Conservation (phyloP, 2,329 filamentous ascomycete genomes). For the Coniochaeta prunicola region DNA sequence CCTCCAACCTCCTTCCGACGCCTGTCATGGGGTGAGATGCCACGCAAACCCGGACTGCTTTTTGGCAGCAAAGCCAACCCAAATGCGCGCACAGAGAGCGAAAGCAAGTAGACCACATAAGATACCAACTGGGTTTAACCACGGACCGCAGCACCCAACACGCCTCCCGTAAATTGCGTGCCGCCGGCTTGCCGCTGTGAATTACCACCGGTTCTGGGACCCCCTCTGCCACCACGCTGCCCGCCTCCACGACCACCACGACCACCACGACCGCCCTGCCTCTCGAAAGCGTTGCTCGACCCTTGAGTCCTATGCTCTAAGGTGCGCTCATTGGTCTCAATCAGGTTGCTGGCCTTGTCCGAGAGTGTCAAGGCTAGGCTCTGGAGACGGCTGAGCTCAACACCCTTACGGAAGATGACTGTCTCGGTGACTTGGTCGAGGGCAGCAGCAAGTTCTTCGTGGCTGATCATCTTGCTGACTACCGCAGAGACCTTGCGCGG, state of each 20-base stretch:
- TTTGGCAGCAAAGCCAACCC: slow-evolving; percentile 9
- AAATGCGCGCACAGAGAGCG: slow-evolving; percentile 15
- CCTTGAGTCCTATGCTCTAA: slow-evolving; percentile 96
- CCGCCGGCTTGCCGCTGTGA: slow-evolving; percentile 61
- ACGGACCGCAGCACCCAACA: slow-evolving; percentile 61
- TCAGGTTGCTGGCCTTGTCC: slow-evolving; percentile 92
- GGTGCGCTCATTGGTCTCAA: slow-evolving; percentile 95
- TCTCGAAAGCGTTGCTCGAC: slow-evolving; percentile 89
- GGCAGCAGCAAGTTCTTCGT: slow-evolving; percentile 93
- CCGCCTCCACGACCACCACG: slow-evolving; percentile 60
- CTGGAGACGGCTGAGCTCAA: slow-evolving; percentile 93
- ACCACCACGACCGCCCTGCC: slow-evolving; percentile 73
- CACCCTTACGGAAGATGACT: slow-evolving; percentile 98
- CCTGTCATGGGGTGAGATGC: not conserved
- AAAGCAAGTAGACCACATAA: slow-evolving; percentile 5
- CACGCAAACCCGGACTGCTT: not conserved
- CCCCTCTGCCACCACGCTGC: slow-evolving; percentile 53
- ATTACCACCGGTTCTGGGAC: slow-evolving; percentile 50
- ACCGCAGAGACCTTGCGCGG: slow-evolving; percentile 88
- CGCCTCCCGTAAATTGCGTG: slow-evolving; percentile 76
- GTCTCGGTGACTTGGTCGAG: slow-evolving; percentile 96
- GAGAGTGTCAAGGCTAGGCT: slow-evolving; percentile 88
- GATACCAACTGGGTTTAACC: slow-evolving; percentile 31
- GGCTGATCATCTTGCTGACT: slow-evolving; percentile 98
- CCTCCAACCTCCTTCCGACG: not conserved